Evolutionary conservation across 202 grass and related monocot species (phyloP).

Genomic region (Brachypodium distachyon): DNA sequence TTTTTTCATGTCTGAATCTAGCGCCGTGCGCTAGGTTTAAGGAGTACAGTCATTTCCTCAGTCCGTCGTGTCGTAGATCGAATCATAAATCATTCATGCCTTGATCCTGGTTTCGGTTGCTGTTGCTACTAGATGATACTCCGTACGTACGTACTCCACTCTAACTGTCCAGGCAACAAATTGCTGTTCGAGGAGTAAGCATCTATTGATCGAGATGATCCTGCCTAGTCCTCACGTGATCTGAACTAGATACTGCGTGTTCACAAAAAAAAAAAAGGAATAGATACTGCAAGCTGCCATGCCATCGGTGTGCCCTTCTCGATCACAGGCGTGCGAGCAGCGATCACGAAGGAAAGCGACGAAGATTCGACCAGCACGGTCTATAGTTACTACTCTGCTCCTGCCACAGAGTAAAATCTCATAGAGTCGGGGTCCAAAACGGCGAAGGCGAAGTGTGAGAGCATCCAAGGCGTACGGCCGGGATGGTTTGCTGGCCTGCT

Average conservation of each 20-base stretch:
- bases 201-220: not conserved
- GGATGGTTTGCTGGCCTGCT: too few relatives aligned
- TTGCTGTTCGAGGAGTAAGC: not conserved
- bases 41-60: too few relatives aligned
- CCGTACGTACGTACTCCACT: too few relatives aligned
- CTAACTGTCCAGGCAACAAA: too few relatives aligned
- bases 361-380: not conserved
- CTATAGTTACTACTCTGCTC: not conserved
- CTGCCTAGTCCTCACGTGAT: not conserved
- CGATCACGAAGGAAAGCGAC: not conserved
- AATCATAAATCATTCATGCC: not conserved
- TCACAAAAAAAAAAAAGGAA: too few relatives aligned
- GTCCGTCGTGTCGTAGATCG: not conserved
- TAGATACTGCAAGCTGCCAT: not conserved
- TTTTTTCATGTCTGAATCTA: not conserved
- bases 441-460: not conserved
- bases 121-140: too few relatives aligned
- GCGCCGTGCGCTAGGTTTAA: too few relatives aligned
- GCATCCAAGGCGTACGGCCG: conserved; percentile 24
- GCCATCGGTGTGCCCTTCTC: not conserved
- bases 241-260: not conserved
- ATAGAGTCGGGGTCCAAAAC: not conserved
- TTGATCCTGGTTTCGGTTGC: not conserved
- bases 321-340: not conserved
- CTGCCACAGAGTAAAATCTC: too few relatives aligned